A percentile compares a stretch with the other conserved stretches of the same genome.
These are phyloP conservation scores for Phylloporus sp. DNA, from an alignment of 768 basidiomycete genomes.

Conservation along the genomic window DNA sequence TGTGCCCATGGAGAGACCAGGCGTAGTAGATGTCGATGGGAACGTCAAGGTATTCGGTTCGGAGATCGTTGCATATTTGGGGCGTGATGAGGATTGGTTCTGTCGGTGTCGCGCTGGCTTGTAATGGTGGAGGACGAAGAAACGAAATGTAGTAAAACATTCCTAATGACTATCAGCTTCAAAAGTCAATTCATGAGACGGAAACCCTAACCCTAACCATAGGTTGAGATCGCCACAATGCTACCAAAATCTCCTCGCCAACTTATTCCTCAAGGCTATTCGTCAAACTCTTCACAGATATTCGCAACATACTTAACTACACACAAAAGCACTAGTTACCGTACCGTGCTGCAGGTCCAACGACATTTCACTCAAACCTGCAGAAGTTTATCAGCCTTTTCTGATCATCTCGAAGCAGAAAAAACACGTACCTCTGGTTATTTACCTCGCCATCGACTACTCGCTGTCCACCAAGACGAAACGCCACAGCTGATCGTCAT, in stretches of 20 bases:
- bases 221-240: too few species aligned
- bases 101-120: conserved; percentile 36
- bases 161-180: background rate
- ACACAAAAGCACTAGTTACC: too few species aligned
- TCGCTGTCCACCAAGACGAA: background rate
- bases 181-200: too few species aligned
- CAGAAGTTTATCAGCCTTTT: too few species aligned
- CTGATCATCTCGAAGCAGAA: background rate
- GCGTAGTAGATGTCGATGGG: conserved; percentile 64
- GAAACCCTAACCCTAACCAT: too few species aligned
- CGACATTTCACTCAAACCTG: too few species aligned
- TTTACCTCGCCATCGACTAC: background rate
- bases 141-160: conserved; percentile 93
- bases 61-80: conserved; percentile 85
- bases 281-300: too few species aligned
- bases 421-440: background rate
- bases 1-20: conserved; percentile 43
- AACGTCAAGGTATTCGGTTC: conserved; percentile 63
- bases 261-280: too few species aligned
- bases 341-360: too few species aligned
- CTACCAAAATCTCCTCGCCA: too few species aligned
- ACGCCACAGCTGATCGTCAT: background rate
- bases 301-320: too few species aligned
- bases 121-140: conserved; percentile 74
- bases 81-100: conserved; percentile 58